Base-by-base conservation (phyloP, 345 rosid species). In the Brassica incana region DNA sequence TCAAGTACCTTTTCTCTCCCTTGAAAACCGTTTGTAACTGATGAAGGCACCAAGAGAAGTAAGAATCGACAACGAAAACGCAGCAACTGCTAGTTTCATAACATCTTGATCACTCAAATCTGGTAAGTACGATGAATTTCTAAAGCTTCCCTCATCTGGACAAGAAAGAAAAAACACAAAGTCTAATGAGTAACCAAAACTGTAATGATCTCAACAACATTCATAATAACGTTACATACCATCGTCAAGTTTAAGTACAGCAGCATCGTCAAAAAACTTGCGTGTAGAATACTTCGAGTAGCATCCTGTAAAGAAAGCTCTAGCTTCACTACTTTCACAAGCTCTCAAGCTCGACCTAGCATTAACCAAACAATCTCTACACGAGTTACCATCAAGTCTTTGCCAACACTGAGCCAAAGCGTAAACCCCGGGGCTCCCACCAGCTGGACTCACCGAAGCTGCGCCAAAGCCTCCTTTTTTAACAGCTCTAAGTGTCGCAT, bases 371-470 rank as follows among this genome's bases (percentile, higher is more conserved):
- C 98, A 93, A 3, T 74, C 77, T 67, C 85, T 72, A 38, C 98
- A 93, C 3, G 82, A 83, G 0, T 78, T 68, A 50, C 69, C 36
- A 15, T 77, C 80, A 61, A 89, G 69, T 5, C 87, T 85, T 8
- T 83, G 72, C 93, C 94, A 91, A 70, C 98, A 93, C 80, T 93
- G 98, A 12, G 90, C 91, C 85, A 91, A 64, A 0, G 88, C 91
- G 25, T 87, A 90, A 16, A 84, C 84, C 2, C 82, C 64, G 1
- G 76, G 12, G 25, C 20, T 36, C 8, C 85, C 90, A n/a, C 81
- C 89, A 45, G 68, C 33, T 18, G 40, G 61, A 5, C 15, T 48
- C 23, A 70, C 88, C 1, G 71, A 35, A 20, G 58, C 79, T 4
- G 81, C 81, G 0, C 85, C 93, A 30, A 85, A 91, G 0, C 90